Base-by-base conservation (phyloP, 2,329 filamentous ascomycete species). In the Geosmithia flava region DNA sequence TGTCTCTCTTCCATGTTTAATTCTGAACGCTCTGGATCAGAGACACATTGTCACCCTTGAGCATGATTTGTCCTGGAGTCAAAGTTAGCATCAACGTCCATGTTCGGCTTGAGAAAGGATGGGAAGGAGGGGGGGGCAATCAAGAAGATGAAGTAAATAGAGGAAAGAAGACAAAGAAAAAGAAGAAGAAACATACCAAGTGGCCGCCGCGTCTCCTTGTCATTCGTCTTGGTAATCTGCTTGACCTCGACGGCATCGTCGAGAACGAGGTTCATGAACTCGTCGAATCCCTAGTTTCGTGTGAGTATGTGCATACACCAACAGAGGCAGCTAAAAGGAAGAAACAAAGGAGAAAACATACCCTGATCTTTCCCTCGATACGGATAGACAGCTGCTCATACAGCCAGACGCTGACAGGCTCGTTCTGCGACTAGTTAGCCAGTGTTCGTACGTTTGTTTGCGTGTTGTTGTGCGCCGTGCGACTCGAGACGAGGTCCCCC, bases 211-310 rank as follows among this genome's bases (percentile, higher is more conserved):
- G 80, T 81, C 68, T 94, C 90, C 55, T 83, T 80, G 42, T 74
- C 65, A 56, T 86, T 83, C 16, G 79, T 81, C 73, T 94, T 95
- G 53, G 85, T 89, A 48, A 87, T 74, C 61, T 88, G 78, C 65
- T 83, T 86, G 43, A 98, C 89, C 68, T 97, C 91, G 49, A 96
- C 81, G 29, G 93, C 93, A 58, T 98, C 89, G 61, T 98, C 93
- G 55, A 95, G 78, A 40, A 97, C 93, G 46, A 98, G 74, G 70
- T 98, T 98, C 90, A 98, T 96, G 71, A 97, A 98, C 68, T 98
- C 93, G 64, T 98, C 93, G 56, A 98, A 98, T 15, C 93, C 90
- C 89, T 95, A 11, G 15, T 8, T 11, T 11, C 13, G 13, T 20
- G 45, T 42, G 29, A 49, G 48, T 7, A 37, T 41, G 3, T 20